phyloP scores from a whole-genome alignment of 108 stramenopile species.

The Epipyxis sp. region DNA sequence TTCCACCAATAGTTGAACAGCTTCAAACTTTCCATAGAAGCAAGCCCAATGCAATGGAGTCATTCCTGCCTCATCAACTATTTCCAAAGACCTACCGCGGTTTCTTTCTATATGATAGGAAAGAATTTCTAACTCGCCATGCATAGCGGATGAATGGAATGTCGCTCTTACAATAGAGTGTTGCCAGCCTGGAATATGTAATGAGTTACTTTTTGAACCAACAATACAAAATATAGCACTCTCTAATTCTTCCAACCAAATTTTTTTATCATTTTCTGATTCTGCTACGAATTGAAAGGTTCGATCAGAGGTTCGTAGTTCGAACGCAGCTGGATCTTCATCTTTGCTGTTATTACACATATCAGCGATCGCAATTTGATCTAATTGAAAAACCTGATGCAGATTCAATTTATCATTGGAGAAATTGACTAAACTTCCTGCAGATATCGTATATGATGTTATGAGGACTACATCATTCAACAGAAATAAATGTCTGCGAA shows the following conservation, averaged over 20 bases:
- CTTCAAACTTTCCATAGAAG: neutral
- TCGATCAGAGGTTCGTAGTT: conserved; percentile 17
- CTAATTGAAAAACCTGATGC: conserved; percentile 12
- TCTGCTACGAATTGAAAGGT: conserved; percentile 13
- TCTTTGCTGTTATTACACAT: neutral
- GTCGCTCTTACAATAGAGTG: neutral
- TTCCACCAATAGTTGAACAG: conserved; percentile 3
- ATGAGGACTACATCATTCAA: conserved; percentile 27
- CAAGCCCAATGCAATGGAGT: conserved; percentile 28
- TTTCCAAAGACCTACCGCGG: neutral
- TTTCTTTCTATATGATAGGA: neutral
- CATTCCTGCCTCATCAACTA: conserved; percentile 21
- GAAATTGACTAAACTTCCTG: neutral
- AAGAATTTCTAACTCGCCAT: conserved; percentile 2
- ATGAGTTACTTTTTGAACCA: neutral
- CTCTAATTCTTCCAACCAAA: conserved; percentile 28
- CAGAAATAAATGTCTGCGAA: neutral
- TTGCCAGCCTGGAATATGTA: neutral
- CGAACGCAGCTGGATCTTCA: conserved; percentile 25
- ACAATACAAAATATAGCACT: neutral
- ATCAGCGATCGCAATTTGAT: neutral
- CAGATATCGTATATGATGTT: neutral
- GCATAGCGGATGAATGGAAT: conserved; percentile 3
- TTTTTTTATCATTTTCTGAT: conserved; percentile 11
- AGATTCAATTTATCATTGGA: neutral